A percentile compares a stretch with the other conserved stretches of the same genome.
phyloP scores from a whole-genome alignment of 2,329 filamentous ascomycete genomes.

The Plenodomus tracheiphilus region DNA sequence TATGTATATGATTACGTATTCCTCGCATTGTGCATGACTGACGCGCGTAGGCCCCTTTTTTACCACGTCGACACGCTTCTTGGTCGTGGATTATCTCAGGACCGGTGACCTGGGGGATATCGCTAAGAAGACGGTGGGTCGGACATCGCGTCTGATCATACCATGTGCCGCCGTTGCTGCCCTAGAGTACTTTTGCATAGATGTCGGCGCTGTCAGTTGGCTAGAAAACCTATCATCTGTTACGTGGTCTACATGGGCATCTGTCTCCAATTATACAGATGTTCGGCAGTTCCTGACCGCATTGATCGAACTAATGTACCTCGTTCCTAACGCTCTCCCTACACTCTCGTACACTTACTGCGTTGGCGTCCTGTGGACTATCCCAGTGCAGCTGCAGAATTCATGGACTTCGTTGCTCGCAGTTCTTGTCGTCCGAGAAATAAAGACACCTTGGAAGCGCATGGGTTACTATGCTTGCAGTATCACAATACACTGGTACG shows the following conservation, averaged over 20 bases:
- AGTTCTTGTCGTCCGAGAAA: constrained; percentile 46
- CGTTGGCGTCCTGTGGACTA: constrained; percentile 52
- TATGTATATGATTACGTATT: not conserved
- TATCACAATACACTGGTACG: constrained; percentile 49
- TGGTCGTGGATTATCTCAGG: constrained; percentile 45
- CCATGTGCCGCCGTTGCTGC: constrained; percentile 45
- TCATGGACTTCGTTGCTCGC: constrained; percentile 47
- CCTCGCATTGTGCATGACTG: no score
- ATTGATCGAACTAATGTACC: constrained; percentile 47
- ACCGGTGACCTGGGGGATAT: constrained; percentile 46
- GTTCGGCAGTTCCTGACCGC: constrained; percentile 47
- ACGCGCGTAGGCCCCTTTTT: constrained; percentile 51
- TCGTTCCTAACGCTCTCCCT: constrained; percentile 50
- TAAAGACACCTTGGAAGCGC: constrained; percentile 49
- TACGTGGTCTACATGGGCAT: constrained; percentile 51
- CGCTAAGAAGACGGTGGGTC: constrained; percentile 46
- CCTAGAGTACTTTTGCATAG: constrained; percentile 50
- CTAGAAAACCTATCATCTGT: constrained; percentile 49
- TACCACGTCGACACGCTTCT: constrained; percentile 49
- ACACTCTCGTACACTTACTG: constrained; percentile 51
- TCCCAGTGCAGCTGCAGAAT: constrained; percentile 50
- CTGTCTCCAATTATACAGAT: constrained; percentile 39
- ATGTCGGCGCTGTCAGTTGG: constrained; percentile 45
- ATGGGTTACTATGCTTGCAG: constrained; percentile 47
- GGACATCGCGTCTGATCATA: constrained; percentile 48